phyloP scores from a whole-genome alignment of 1,139 yeast genomes.

The Pichia sp. region DNA sequence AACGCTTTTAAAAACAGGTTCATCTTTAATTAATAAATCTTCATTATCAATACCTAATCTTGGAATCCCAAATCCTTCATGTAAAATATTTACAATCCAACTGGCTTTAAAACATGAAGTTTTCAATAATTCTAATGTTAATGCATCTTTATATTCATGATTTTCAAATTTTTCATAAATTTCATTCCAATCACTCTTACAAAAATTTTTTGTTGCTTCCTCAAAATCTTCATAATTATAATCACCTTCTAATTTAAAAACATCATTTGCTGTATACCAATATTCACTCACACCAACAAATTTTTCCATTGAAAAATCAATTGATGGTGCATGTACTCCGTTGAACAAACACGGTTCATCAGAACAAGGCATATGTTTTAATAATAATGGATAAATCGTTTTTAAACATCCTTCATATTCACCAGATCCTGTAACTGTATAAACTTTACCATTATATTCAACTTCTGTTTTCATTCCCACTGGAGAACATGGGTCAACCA shows the following conservation, averaged over 20 bases:
- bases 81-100: constrained; percentile 71
- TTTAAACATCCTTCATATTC: constrained; percentile 60
- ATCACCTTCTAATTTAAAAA: constrained; percentile 71
- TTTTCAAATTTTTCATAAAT: constrained; percentile 43
- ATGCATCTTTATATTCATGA: constrained; percentile 46
- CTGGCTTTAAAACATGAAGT: constrained; percentile 79
- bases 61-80: constrained; percentile 75
- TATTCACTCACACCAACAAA: constrained; percentile 78
- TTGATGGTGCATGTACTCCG: constrained; percentile 72
- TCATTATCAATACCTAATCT: constrained; percentile 46
- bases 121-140: constrained; percentile 41
- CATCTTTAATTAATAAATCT: constrained; percentile 19
- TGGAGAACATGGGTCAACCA: constrained; percentile 70
- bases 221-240: constrained; percentile 60
- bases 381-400: constrained; percentile 61
- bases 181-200: constrained; percentile 58
- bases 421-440: constrained; percentile 57
- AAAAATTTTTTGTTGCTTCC: constrained; percentile 51
- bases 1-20: constrained; percentile 49
- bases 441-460: constrained; percentile 38
- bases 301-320: constrained; percentile 63
- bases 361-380: constrained; percentile 66
- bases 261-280: constrained; percentile 82
- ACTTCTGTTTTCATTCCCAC: constrained; percentile 45
- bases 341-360: constrained; percentile 73